Base-by-base conservation (phyloP, 2,329 filamentous ascomycete species). In the Atkinsonella hypoxylon region DNA sequence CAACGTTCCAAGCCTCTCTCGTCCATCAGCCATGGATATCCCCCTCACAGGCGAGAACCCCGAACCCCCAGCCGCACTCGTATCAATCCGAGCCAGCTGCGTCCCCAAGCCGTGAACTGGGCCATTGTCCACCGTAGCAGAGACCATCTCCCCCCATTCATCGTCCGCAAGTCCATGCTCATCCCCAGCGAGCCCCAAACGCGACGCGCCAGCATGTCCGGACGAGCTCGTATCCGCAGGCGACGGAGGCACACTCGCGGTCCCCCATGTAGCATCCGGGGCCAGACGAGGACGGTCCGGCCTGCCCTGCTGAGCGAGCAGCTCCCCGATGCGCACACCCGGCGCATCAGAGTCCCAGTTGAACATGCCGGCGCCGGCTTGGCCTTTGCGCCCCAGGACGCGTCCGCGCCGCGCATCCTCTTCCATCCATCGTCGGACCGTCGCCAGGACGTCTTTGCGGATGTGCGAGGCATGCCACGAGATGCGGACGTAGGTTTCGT, bases 381-480 rank as follows among this genome's bases (percentile, higher is more conserved):
- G 62, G 1, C 64, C 66, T 0, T 70, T 64, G 45, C 68, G 64
- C 0, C 69, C 67, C 3, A 67, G 58, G 7, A 64, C 61, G n/a
- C 73, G 72, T 1, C 78, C 77, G 2, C 75, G 69, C 30, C 79
- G 76, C 0, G 77, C 77, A 56, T 81, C 80, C 57, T 83, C 77
- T 56, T 82, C 78, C 72, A 83, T 81, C 82, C 82, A 85, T 26
- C 78, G 72, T 26, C 76, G 71, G 17, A 85, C 80, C 40, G 79
- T 78, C 51, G 75, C 72, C 52, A 81, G 70, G 1, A 75, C 78
- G 9, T 79, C 73, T 12, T 65, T 62, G 22, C 77, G 77, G 2
- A 80, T 64, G 7, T 70, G 64, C 0, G 80, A 83, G n/a, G 69
- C 65, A 4, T 60, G 55, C 81, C 82, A 85, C 2, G 69, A 67